A percentile compares a stretch with the other conserved stretches of the same genome.
phyloP scores from a whole-genome alignment of 1,284 basidiomycete genomes.

The Sanguinoderma infundibulare region DNA sequence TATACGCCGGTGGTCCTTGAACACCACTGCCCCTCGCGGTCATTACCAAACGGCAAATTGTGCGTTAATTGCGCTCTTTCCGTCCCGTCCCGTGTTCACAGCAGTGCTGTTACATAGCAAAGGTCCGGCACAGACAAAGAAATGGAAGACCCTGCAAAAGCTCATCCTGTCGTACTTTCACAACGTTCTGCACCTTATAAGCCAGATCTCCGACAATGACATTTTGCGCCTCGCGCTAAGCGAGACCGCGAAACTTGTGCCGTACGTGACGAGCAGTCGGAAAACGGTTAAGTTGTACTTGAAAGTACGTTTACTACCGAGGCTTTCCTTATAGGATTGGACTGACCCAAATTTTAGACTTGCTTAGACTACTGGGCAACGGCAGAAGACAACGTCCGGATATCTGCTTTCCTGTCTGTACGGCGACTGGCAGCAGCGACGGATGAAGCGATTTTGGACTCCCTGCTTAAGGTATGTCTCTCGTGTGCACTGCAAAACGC shows the following conservation, averaged over 20 bases:
- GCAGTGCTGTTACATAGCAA: conserved; percentile 55
- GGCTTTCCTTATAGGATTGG: background rate
- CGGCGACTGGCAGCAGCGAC: conserved; percentile 80
- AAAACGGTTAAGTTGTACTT: conserved; percentile 86
- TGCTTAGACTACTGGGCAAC: conserved; percentile 86
- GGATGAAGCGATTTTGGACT: conserved; percentile 85
- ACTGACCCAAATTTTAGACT: conserved; percentile 43
- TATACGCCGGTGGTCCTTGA: conserved; percentile 91
- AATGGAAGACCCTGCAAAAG: conserved; percentile 84
- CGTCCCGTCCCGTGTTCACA: background rate
- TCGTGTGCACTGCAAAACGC: background rate
- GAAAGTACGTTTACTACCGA: conserved; percentile 43
- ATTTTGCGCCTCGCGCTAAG: conserved; percentile 74
- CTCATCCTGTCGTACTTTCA: conserved; percentile 90
- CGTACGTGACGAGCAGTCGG: conserved; percentile 83
- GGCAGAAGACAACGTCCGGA: conserved; percentile 81
- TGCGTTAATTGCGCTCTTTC: conserved; percentile 43
- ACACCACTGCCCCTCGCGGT: conserved; percentile 90
- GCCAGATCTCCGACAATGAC: conserved; percentile 75
- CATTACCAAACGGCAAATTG: conserved; percentile 83
- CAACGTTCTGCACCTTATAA: conserved; percentile 81
- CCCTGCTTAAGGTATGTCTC: conserved; percentile 78
- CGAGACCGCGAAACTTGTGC: conserved; percentile 87
- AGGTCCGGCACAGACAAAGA: conserved; percentile 74
- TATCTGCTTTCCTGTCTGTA: conserved; percentile 89